Conservation (phyloP, 345 rosid genomes). For the Eucalyptus guilfoylei region DNA sequence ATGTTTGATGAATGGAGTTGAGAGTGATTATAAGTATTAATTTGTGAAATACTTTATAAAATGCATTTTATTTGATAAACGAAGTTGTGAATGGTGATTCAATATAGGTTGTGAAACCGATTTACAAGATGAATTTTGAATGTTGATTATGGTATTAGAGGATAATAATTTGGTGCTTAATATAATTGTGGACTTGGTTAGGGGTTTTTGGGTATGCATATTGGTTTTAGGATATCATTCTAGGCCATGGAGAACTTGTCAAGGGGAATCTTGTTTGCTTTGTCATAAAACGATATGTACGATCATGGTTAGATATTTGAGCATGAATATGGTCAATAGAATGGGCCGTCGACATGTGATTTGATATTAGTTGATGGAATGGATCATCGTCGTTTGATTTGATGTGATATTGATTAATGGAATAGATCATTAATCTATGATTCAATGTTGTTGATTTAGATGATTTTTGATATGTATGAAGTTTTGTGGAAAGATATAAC, state of each 20-base stretch:
- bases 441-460: neutral
- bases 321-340: neutral
- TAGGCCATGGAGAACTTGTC: neutral
- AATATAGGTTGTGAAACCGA: fast-evolving
- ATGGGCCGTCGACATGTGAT: neutral
- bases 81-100: neutral
- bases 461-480: neutral
- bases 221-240: neutral
- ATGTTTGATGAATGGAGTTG: no score
- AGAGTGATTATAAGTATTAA: neutral
- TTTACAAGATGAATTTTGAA: neutral
- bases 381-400: no score
- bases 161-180: neutral
- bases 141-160: neutral
- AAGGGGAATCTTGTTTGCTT: neutral
- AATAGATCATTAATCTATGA: neutral
- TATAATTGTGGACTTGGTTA: neutral
- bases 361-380: neutral
- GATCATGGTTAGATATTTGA: neutral
- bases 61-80: neutral
- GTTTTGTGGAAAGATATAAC: neutral
- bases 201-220: neutral
- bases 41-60: no score
- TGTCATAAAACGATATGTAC: neutral
- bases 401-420: neutral